Evolutionary conservation across 805 yeast genomes (phyloP).

Genomic region (Starmerella riodocensis): DNA sequence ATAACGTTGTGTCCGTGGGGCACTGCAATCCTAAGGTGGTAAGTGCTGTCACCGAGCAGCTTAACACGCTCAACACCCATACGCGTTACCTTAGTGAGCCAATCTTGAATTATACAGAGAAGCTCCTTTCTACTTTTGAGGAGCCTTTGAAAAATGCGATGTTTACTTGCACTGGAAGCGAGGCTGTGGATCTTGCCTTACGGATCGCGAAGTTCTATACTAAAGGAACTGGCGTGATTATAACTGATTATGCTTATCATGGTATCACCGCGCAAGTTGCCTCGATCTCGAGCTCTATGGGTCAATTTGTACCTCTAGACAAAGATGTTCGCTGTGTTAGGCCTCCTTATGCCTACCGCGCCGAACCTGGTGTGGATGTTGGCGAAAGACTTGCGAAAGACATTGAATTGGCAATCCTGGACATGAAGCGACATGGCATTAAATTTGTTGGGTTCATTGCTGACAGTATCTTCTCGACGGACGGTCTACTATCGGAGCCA

Average conservation of each 20-base stretch:
- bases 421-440: slow-evolving; percentile 13
- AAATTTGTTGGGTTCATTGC: slow-evolving; percentile 14
- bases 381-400: slow-evolving; percentile 12
- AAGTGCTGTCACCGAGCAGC: slow-evolving; percentile 10
- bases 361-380: slow-evolving; percentile 4
- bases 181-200: slow-evolving; percentile 12
- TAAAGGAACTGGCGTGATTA: slow-evolving; percentile 12
- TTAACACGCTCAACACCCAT: slow-evolving; percentile 11
- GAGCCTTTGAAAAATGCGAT: slow-evolving; percentile 4
- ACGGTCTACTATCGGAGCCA: slow-evolving; percentile 9
- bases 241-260: slow-evolving; percentile 14
- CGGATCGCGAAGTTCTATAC: slow-evolving; percentile 13
- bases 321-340: slow-evolving; percentile 7
- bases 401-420: slow-evolving; percentile 9
- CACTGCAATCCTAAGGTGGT: slow-evolving; percentile 11
- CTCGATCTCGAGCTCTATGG: slow-evolving; percentile 11
- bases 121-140: slow-evolving; percentile 10
- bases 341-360: slow-evolving; percentile 10
- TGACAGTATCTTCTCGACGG: slow-evolving; percentile 11
- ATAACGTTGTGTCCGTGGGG: slow-evolving; percentile 13
- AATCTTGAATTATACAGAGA: slow-evolving; percentile 7
- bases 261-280: slow-evolving; percentile 14
- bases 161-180: slow-evolving; percentile 15
- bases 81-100: slow-evolving; percentile 12
- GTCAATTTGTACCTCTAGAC: slow-evolving; percentile 8